Base-by-base conservation (phyloP, 768 basidiomycete genomes). In the Kwoniella europaea region DNA sequence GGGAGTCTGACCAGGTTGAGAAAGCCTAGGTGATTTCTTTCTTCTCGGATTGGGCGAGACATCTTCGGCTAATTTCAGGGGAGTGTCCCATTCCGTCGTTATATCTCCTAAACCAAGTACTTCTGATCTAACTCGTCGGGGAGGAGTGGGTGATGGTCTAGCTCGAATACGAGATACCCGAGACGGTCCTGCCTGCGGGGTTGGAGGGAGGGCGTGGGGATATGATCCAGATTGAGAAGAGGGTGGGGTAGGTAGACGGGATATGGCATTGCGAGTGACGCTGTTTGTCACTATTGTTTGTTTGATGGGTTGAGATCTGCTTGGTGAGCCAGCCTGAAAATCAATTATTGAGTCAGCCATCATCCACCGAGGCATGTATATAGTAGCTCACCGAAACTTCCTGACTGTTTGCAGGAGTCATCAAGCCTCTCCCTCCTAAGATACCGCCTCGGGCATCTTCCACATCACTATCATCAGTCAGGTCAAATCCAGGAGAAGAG, bases 401-500 rank as follows among this genome's bases (percentile, higher is more conserved):
- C 42, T 75, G 74, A 71, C 74, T 75, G 59, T 75, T 71, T 10
- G 63, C 71, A 22, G 74, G 74, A n/a, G 74, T 75, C 71, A 75
- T 71, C 69, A 75, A 35, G 18, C 71, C 67, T 10, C 74, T 71
- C 22, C 63, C 43, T 61, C 42, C 66, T 59, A 16, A 44, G 44
- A 44, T 35, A 43, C 41, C 42, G 5, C 59, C 59, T 61, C 59
- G 5, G 16, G 56, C 13, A 35, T 29, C 43, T 18, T 68, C 63
- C 9, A 53, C 57, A 44, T 56, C 62, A 20, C 68, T 69, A 5
- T 65, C 67, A 59, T 66, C 69, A 10, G 65, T 71, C 50, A 57
- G 6, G 3, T 53, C 68, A 57, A 7, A 62, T 29, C 56, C 29
- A 3, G 68, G 61, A 41, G 53, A 61, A 20, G 65, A 41, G 27